A percentile compares a stretch with the other conserved stretches of the same genome.
Evolutionary conservation across 1,139 yeast genomes (phyloP).

Genomic region (Hansenula sp.): DNA sequence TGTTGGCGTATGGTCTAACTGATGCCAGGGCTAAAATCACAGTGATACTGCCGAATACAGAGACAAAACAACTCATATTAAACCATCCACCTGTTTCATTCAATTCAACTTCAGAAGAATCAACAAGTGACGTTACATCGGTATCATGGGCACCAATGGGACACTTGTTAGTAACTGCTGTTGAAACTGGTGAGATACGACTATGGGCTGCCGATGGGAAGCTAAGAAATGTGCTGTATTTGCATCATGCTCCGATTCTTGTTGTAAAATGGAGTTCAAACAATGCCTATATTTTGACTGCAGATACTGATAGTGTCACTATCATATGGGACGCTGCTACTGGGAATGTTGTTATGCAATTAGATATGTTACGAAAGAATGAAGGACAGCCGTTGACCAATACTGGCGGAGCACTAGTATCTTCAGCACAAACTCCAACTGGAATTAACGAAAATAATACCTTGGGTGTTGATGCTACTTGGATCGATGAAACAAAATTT

Average conservation of each 20-base stretch:
- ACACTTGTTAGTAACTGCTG: constrained; percentile 49
- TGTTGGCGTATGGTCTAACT: constrained; percentile 38
- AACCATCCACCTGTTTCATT: constrained; percentile 18
- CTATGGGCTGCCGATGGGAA: constrained; percentile 68
- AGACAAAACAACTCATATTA: constrained; percentile 12
- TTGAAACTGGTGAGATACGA: constrained; percentile 60
- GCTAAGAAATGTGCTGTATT: constrained; percentile 53
- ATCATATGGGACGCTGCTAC: constrained; percentile 53
- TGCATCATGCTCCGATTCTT: constrained; percentile 52
- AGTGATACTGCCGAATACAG: constrained; percentile 11
- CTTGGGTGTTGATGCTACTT: constrained; percentile 54
- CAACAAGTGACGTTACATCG: constrained; percentile 29
- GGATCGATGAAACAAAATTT: constrained; percentile 71
- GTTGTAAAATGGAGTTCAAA: constrained; percentile 47
- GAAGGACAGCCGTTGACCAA: constrained; percentile 5
- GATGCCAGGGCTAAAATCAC: constrained; percentile 34
- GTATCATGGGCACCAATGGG: constrained; percentile 69
- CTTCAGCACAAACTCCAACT: constrained; percentile 1
- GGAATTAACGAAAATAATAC: constrained; percentile 10
- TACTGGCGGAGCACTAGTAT: constrained; percentile 1
- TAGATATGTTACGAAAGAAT: constrained; percentile 26
- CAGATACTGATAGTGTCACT: constrained; percentile 33
- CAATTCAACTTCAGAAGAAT: constrained; percentile 4
- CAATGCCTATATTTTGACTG: constrained; percentile 31
- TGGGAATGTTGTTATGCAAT: constrained; percentile 44